Evolutionary conservation across 495 filamentous ascomycete genomes (phyloP).

Genomic region (Neurospora discreta): DNA sequence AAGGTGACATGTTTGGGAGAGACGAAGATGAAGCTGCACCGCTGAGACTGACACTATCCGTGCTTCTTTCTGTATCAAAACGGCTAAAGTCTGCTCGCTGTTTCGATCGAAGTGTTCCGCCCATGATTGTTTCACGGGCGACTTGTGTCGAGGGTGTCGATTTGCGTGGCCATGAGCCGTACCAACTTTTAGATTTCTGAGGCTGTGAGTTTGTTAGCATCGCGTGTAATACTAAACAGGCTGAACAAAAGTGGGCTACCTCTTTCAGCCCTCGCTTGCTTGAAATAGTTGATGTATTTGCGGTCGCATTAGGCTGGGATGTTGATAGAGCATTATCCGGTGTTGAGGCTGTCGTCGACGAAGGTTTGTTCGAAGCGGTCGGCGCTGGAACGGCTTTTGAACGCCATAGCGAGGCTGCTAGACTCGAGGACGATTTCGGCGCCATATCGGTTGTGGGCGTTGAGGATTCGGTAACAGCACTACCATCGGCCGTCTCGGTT

Average conservation of each 20-base stretch:
- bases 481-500: conserved; percentile 23
- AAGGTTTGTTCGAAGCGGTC: neutral
- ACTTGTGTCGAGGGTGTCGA: conserved; percentile 62
- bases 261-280: conserved; percentile 5
- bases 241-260: conserved; percentile 5
- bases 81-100: conserved; percentile 34
- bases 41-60: conserved; percentile 16
- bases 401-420: neutral
- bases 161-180: conserved; percentile 61
- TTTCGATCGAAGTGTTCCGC: conserved; percentile 31
- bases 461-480: conserved; percentile 19
- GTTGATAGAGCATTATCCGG: neutral
- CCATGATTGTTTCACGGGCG: conserved; percentile 66
- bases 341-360: conserved; percentile 1
- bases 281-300: conserved; percentile 1
- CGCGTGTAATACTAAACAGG: neutral
- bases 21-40: conserved; percentile 15
- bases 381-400: neutral
- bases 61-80: conserved; percentile 31
- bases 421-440: conserved; percentile 3
- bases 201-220: conserved; percentile 23
- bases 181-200: conserved; percentile 52
- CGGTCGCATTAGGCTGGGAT: conserved; percentile 1
- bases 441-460: conserved; percentile 6
- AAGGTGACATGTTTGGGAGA: conserved; percentile 12